A percentile compares a stretch with the other conserved stretches of the same genome.
These are phyloP conservation scores for Leishmania lainsoni DNA, from an alignment of 208 protist species.

Conservation along the genomic window DNA sequence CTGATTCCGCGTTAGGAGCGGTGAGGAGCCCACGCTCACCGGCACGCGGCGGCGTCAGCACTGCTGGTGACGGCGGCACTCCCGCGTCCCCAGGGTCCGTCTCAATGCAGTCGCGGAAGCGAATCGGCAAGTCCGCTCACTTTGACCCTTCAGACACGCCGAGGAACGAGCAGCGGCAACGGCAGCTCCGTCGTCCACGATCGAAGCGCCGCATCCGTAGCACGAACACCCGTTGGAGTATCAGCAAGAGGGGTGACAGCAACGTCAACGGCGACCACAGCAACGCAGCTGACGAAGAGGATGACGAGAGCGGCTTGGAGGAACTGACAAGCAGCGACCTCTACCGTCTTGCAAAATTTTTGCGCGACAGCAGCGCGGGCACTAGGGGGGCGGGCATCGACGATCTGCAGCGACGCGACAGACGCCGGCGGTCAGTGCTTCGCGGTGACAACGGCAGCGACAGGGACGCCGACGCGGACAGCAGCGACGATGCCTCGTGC, in stretches of 20 bases:
- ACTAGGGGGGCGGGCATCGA: background rate
- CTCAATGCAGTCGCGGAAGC: background rate
- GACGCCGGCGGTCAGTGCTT: background rate
- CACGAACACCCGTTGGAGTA: background rate
- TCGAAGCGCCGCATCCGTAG: background rate
- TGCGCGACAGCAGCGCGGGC: slow-evolving; percentile 12
- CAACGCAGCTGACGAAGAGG: background rate
- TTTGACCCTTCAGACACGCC: background rate
- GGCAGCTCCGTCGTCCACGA: background rate
- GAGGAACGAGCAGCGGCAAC: background rate
- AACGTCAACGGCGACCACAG: background rate
- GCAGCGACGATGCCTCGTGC: slow-evolving; percentile 3
- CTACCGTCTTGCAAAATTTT: slow-evolving; percentile 22
- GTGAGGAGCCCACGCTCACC: background rate
- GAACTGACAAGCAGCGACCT: slow-evolving; percentile 25
- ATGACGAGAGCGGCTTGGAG: background rate
- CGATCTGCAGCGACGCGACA: background rate
- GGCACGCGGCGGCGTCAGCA: background rate
- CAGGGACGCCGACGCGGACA: background rate
- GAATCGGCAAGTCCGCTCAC: background rate
- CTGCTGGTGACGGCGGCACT: background rate
- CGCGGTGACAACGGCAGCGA: background rate
- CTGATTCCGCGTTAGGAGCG: no score
- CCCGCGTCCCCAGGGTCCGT: background rate
- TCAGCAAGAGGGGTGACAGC: background rate